A percentile compares a stretch with the other conserved stretches of the same genome.
phyloP scores from a whole-genome alignment of 192 early-diverging fungal species.

The Helicostylum pulchrum region DNA sequence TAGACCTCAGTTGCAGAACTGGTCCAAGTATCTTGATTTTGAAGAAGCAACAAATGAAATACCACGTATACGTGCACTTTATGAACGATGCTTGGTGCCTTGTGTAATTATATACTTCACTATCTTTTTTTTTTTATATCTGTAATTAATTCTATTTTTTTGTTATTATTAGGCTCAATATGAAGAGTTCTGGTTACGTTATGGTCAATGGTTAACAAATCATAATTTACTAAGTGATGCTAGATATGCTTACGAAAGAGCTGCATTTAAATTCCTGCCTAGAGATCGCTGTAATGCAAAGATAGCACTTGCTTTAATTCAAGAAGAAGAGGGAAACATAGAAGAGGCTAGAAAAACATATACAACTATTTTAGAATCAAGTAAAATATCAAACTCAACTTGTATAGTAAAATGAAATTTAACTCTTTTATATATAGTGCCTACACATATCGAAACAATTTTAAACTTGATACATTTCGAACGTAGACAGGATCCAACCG shows the following conservation, averaged over 20 bases:
- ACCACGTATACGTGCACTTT: constrained; percentile 56
- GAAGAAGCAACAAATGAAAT: constrained; percentile 59
- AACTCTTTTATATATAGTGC: constrained; percentile 40
- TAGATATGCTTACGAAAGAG: constrained; percentile 50
- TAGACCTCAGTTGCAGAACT: constrained; percentile 62
- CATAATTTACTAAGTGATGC: constrained; percentile 46
- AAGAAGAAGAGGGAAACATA: constrained; percentile 58
- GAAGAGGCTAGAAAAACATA: constrained; percentile 60
- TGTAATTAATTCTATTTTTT: background rate
- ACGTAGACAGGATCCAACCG: constrained; percentile 46
- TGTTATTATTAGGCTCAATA: constrained; percentile 64
- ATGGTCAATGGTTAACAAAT: constrained; percentile 55
- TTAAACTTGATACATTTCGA: constrained; percentile 65
- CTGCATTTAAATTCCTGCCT: constrained; percentile 52
- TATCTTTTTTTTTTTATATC: background rate
- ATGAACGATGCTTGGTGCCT: constrained; percentile 72
- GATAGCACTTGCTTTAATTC: constrained; percentile 56
- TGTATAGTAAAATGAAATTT: background rate
- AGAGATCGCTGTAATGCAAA: constrained; percentile 54
- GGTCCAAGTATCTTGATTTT: constrained; percentile 73
- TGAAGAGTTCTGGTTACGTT: constrained; percentile 76
- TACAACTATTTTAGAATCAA: constrained; percentile 44
- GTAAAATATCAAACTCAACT: constrained; percentile 37
- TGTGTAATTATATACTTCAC: constrained; percentile 53
- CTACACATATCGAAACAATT: constrained; percentile 64